These are phyloP conservation scores for Amanita thiersii DNA, from an alignment of 768 basidiomycete genomes.

Conservation along the genomic window DNA sequence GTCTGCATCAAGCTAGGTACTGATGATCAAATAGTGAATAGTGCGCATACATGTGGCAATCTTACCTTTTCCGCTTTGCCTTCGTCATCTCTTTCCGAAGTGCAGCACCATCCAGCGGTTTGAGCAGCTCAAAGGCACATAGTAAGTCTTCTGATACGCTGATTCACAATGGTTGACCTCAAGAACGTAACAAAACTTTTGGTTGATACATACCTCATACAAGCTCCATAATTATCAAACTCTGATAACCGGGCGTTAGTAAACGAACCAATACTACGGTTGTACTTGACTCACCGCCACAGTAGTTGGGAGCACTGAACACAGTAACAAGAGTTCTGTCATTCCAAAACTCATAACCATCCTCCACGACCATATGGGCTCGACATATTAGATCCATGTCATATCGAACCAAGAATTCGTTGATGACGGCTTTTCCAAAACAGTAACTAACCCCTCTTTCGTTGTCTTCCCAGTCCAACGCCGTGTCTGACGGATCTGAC, in stretches of 20 bases:
- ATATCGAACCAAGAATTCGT: slow-evolving; percentile 88
- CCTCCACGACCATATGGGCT: slow-evolving; percentile 99
- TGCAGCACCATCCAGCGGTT: slow-evolving; percentile 90
- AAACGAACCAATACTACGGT: slow-evolving; percentile 8
- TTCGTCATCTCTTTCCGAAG: slow-evolving; percentile 98
- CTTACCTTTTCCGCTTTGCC: slow-evolving; percentile 93
- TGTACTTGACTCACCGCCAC: slow-evolving; percentile 65
- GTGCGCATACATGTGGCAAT: slow-evolving; percentile 6
- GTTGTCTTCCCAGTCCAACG: slow-evolving; percentile 98
- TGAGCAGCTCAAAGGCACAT: slow-evolving; percentile 95
- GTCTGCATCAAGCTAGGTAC: slow-evolving; percentile 9
- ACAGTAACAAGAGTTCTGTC: slow-evolving; percentile 97
- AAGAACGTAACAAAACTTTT: slow-evolving; percentile 5
- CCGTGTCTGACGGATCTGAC: slow-evolving; percentile 98
- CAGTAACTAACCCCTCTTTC: slow-evolving; percentile 98
- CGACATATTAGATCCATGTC: slow-evolving; percentile 99
- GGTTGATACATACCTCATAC: slow-evolving; percentile 65
- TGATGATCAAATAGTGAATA: background rate
- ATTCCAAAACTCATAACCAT: slow-evolving; percentile 99
- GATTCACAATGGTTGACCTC: slow-evolving; percentile 10
- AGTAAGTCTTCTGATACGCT: slow-evolving; percentile 96
- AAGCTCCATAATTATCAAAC: slow-evolving; percentile 93
- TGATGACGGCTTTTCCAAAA: slow-evolving; percentile 96
- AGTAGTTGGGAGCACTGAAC: slow-evolving; percentile 96
- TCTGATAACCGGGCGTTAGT: slow-evolving; percentile 36